Conservation (phyloP, 345 rosid species). For the Linum tenue region DNA sequence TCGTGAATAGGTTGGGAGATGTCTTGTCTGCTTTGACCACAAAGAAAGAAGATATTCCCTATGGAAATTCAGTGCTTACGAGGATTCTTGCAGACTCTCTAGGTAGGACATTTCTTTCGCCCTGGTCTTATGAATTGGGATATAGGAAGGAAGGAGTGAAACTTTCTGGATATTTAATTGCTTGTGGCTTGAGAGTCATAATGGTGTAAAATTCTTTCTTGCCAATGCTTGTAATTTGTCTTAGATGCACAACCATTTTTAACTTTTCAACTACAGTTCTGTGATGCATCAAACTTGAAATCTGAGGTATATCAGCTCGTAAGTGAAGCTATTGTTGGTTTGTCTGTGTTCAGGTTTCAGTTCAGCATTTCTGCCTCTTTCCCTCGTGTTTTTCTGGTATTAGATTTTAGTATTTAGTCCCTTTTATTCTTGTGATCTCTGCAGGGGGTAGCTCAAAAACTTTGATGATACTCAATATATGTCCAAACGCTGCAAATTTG, state of each 20-base stretch:
- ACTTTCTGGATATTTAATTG: no score
- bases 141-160: neutral
- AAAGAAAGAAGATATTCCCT: conserved; percentile 67
- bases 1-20: conserved; percentile 81
- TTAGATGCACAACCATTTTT: no score
- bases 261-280: no score
- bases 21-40: conserved; percentile 81
- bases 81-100: conserved; percentile 74
- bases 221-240: no score
- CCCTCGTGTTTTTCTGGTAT: neutral
- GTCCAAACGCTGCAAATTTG: conserved; percentile 58
- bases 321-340: neutral
- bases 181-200: no score
- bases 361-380: neutral
- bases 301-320: neutral
- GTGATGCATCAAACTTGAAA: no score
- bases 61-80: conserved; percentile 85
- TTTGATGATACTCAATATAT: conserved; percentile 67
- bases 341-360: neutral
- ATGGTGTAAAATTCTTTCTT: no score
- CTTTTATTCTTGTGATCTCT: conserved; percentile 14
- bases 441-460: conserved; percentile 84
- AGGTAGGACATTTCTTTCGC: conserved; percentile 36
- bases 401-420: neutral
- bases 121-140: neutral